phyloP scores from a whole-genome alignment of 495 filamentous ascomycete species.

The Penicillium cosmopolitanum region DNA sequence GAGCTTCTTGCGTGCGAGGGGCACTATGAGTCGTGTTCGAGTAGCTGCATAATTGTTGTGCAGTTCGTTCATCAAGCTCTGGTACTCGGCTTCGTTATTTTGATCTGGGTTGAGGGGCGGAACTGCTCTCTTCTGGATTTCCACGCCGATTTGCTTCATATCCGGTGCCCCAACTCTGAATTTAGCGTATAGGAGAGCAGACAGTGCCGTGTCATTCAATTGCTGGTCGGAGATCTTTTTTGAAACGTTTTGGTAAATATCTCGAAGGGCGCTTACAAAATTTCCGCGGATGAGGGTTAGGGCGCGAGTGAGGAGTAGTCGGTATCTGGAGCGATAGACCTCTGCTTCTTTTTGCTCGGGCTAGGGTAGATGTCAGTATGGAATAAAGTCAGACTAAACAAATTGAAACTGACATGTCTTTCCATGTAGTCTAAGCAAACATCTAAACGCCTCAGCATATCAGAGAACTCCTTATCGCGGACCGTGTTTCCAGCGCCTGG shows the following conservation, averaged over 20 bases:
- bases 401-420: slow-evolving; percentile 62
- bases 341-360: slow-evolving; percentile 82
- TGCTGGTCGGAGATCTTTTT: slow-evolving; percentile 71
- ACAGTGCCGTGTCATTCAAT: slow-evolving; percentile 76
- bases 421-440: slow-evolving; percentile 90
- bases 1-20: slow-evolving; percentile 65
- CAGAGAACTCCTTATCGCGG: slow-evolving; percentile 76
- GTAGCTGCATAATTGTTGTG: slow-evolving; percentile 67
- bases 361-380: slow-evolving; percentile 44
- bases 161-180: slow-evolving; percentile 71
- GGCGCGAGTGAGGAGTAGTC: slow-evolving; percentile 70
- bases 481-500: slow-evolving; percentile 85
- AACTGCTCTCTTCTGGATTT: slow-evolving; percentile 70
- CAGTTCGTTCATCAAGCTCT: slow-evolving; percentile 66
- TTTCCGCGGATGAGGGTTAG: slow-evolving; percentile 85
- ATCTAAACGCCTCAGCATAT: slow-evolving; percentile 84
- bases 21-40: slow-evolving; percentile 60
- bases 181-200: slow-evolving; percentile 76
- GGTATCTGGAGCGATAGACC: slow-evolving; percentile 74
- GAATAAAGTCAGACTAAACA: neutral
- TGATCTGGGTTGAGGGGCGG: slow-evolving; percentile 61
- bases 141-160: slow-evolving; percentile 65
- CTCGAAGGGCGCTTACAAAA: slow-evolving; percentile 72
- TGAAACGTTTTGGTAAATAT: slow-evolving; percentile 69
- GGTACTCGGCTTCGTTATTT: slow-evolving; percentile 67